Conservation (phyloP, 768 basidiomycete species). For the Phylloporus rhodoxanthus region DNA sequence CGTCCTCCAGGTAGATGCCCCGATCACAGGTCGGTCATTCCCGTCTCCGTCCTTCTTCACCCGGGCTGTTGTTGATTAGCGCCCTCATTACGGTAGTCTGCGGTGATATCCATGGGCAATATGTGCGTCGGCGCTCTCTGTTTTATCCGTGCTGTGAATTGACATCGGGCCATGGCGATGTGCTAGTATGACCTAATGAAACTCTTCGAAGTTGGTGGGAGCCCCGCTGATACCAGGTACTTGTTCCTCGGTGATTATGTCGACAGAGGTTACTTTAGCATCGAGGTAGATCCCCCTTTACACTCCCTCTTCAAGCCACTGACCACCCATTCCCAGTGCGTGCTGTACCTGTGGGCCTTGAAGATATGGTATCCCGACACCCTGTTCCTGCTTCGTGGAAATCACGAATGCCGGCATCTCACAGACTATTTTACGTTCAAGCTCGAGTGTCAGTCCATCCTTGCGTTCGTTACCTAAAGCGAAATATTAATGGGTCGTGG, state of each 20-base stretch:
- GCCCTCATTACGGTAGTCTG: slow-evolving; percentile 54
- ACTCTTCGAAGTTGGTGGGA: slow-evolving; percentile 89
- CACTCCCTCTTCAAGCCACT: neutral
- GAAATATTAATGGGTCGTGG: slow-evolving; percentile 3
- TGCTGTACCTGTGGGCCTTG: slow-evolving; percentile 93
- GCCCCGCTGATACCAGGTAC: slow-evolving; percentile 89
- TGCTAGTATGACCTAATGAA: slow-evolving; percentile 89
- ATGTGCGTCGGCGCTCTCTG: slow-evolving; percentile 50
- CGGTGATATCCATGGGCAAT: slow-evolving; percentile 99
- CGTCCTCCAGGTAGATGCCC: slow-evolving; percentile 90
- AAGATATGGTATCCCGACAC: slow-evolving; percentile 99
- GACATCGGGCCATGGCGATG: slow-evolving; percentile 6
- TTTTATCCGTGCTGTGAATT: slow-evolving; percentile 10
- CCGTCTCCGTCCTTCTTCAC: neutral
- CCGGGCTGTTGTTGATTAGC: neutral
- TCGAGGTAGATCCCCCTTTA: slow-evolving; percentile 52
- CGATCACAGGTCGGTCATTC: slow-evolving; percentile 74
- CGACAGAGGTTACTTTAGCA: slow-evolving; percentile 89
- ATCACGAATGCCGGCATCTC: slow-evolving; percentile 97
- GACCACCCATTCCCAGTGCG: slow-evolving; percentile 55
- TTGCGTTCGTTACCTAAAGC: neutral
- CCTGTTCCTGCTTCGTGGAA: slow-evolving; percentile 92
- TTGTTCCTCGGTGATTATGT: slow-evolving; percentile 92
- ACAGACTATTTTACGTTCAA: slow-evolving; percentile 99
- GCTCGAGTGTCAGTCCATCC: slow-evolving; percentile 73